A percentile compares a stretch with the other conserved stretches of the same genome.
Conservation (phyloP, 352 stramenopile species). For the Thraustotheca clavata region DNA sequence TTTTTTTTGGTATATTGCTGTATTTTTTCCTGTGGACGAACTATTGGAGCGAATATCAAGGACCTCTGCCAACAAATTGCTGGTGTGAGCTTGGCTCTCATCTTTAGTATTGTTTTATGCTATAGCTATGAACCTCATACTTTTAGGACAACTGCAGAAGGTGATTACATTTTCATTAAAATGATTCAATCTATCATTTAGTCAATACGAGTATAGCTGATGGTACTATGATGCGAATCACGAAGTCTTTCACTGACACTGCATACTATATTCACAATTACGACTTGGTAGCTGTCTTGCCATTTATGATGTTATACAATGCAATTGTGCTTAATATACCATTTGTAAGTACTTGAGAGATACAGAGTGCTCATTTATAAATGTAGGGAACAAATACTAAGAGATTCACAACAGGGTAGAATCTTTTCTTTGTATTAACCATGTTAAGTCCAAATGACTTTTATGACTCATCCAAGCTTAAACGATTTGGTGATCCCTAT, state of each 20-base stretch:
- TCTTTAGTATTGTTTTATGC: constrained; percentile 75
- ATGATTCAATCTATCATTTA: constrained; percentile 40
- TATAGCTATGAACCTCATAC: constrained; percentile 31
- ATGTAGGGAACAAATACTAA: constrained; percentile 66
- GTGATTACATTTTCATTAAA: too few relatives aligned
- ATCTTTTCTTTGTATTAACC: constrained; percentile 74
- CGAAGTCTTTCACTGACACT: constrained; percentile 45
- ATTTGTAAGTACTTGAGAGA: constrained; percentile 21
- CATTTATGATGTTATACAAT: constrained; percentile 71
- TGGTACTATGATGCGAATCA: constrained; percentile 28
- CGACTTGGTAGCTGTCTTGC: constrained; percentile 66
- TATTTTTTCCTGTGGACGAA: constrained; percentile 69
- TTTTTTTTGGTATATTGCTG: too few relatives aligned
- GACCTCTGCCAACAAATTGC: constrained; percentile 69
- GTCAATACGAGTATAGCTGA: not conserved
- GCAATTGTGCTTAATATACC: constrained; percentile 49
- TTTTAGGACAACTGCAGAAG: too few relatives aligned
- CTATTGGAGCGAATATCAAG: constrained; percentile 53
- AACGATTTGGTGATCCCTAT: constrained; percentile 34
- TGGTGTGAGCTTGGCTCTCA: constrained; percentile 61
- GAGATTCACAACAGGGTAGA: constrained; percentile 76
- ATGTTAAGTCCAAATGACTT: constrained; percentile 49
- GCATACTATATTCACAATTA: constrained; percentile 62
- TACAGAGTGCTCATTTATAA: not conserved
- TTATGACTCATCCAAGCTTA: constrained; percentile 37